These are phyloP conservation scores for Cucurbita ficifolia DNA, from an alignment of 306 rosid genomes.

Conservation along the genomic window DNA sequence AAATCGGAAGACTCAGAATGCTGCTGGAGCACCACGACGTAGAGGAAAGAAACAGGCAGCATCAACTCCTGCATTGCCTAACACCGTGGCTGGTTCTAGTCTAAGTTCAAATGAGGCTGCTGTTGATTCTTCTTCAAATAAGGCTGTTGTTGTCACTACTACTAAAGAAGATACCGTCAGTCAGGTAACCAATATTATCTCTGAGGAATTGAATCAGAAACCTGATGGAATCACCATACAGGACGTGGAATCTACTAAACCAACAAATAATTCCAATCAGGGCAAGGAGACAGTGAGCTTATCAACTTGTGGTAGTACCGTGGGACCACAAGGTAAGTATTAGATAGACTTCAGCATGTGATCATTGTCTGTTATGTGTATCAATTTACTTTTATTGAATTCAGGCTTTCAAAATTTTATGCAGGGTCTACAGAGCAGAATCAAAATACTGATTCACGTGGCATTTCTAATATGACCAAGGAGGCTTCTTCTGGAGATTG, in stretches of 20 bases:
- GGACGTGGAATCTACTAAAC: conserved; percentile 23
- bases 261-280: conserved; percentile 16
- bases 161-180: conserved; percentile 23
- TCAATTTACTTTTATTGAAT: not conserved
- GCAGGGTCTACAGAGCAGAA: conserved; percentile 42
- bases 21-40: conserved; percentile 50
- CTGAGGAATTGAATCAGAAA: conserved; percentile 25
- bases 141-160: conserved; percentile 7
- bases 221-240: conserved; percentile 18
- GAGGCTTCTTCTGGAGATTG: conserved; percentile 19
- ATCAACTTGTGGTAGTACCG: conserved; percentile 25
- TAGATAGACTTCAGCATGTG: not conserved
- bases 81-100: conserved; percentile 27
- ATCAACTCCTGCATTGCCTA: conserved; percentile 20
- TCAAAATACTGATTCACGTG: conserved; percentile 21
- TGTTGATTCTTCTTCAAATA: conserved; percentile 21
- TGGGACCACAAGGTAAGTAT: conserved; percentile 28
- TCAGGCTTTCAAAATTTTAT: conserved; percentile 13
- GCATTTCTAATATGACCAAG: conserved; percentile 16
- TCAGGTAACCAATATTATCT: conserved; percentile 10
- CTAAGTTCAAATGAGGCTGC: conserved; percentile 23
- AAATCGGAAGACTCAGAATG: conserved; percentile 43
- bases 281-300: conserved; percentile 26
- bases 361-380: not conserved
- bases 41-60: conserved; percentile 66